Conservation (phyloP, 2,329 filamentous ascomycete species). For the Fulvia fulva region DNA sequence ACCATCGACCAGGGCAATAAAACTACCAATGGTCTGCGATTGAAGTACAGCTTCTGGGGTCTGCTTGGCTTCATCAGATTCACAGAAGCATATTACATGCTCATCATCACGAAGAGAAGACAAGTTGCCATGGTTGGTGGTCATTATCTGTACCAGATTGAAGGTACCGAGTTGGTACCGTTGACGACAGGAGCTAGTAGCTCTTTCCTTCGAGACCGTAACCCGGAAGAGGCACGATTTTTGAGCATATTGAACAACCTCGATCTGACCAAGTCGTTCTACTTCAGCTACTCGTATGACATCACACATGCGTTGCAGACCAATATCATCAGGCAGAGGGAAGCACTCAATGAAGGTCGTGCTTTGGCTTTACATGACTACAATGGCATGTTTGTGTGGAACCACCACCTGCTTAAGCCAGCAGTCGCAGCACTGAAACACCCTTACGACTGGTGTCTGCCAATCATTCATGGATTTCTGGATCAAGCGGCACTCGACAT, state of each 20-base stretch:
- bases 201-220: slow-evolving; percentile 72
- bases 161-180: slow-evolving; percentile 86
- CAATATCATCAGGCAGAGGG: slow-evolving; percentile 80
- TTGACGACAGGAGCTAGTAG: slow-evolving; percentile 66
- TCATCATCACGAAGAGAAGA: slow-evolving; percentile 90
- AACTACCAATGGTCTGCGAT: slow-evolving; percentile 79
- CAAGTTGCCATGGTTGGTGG: slow-evolving; percentile 95
- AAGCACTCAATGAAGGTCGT: slow-evolving; percentile 62
- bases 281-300: slow-evolving; percentile 98
- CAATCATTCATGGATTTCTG: slow-evolving; percentile 93
- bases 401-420: slow-evolving; percentile 79
- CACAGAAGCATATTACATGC: slow-evolving; percentile 95
- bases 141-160: slow-evolving; percentile 92
- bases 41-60: slow-evolving; percentile 90
- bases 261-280: slow-evolving; percentile 86
- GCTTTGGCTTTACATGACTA: slow-evolving; percentile 58
- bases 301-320: slow-evolving; percentile 88
- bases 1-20: slow-evolving; percentile 95
- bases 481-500: slow-evolving; percentile 74
- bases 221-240: slow-evolving; percentile 85
- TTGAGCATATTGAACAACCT: slow-evolving; percentile 85
- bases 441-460: slow-evolving; percentile 91
- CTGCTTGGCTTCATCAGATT: slow-evolving; percentile 93
- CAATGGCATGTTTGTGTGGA: slow-evolving; percentile 99
- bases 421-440: slow-evolving; percentile 67